A percentile compares a stretch with the other conserved stretches of the same genome.
Evolutionary conservation across 2,329 filamentous ascomycete genomes (phyloP).

Genomic region (Monosporascus ibericus): DNA sequence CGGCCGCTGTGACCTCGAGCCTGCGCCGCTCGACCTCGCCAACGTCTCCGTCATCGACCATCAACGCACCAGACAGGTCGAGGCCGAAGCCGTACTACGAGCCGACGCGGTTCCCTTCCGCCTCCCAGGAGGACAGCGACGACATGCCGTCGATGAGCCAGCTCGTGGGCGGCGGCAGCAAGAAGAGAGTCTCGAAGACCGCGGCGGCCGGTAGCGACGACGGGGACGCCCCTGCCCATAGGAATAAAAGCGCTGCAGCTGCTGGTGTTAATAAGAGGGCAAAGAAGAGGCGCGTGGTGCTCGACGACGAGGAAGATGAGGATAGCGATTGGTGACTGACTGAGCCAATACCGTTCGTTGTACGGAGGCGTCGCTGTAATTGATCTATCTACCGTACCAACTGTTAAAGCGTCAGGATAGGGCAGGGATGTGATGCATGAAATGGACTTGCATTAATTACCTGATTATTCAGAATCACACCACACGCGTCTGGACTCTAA

Average conservation of each 20-base stretch:
- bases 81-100: conserved; percentile 15
- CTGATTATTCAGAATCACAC: too few species aligned
- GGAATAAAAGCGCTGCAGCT: neutral
- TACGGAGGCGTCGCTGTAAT: neutral
- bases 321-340: conserved; percentile 4
- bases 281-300: conserved; percentile 9
- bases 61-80: conserved; percentile 1
- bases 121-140: conserved; percentile 12
- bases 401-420: too few species aligned
- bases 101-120: conserved; percentile 11
- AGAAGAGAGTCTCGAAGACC: conserved; percentile 3
- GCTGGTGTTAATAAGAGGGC: conserved; percentile 1
- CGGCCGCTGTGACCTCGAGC: conserved; percentile 19
- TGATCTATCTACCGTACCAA: neutral
- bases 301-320: conserved; percentile 13
- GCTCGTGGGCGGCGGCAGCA: conserved; percentile 6
- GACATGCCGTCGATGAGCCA: conserved; percentile 26
- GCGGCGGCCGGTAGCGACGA: neutral
- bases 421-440: too few species aligned
- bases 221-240: conserved; percentile 3
- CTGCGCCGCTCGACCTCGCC: conserved; percentile 17
- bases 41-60: conserved; percentile 11
- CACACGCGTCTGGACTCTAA: too few species aligned
- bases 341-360: too few species aligned
- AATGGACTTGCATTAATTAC: too few species aligned